Percentiles rank a stretch among this genome's conserved stretches.
phyloP scores from a whole-genome alignment of 768 basidiomycete genomes.

The Calocybe cyanea region DNA sequence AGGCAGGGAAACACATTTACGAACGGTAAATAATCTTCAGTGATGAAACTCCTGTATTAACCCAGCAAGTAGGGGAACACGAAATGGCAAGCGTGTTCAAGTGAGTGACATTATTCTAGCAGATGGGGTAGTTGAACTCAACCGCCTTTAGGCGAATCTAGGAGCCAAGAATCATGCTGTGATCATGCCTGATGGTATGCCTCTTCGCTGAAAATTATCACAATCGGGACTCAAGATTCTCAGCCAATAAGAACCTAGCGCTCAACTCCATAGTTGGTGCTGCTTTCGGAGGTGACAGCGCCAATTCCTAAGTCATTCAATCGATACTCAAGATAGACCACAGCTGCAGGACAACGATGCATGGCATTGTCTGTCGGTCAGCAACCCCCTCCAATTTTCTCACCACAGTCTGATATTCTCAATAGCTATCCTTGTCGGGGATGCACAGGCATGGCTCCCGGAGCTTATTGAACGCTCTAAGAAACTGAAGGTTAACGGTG shows the following conservation, averaged over 20 bases:
- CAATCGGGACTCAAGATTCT: background rate
- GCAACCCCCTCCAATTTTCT: conserved; percentile 17
- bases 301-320: conserved; percentile 4
- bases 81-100: conserved; percentile 87
- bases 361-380: conserved; percentile 93
- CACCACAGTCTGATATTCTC: conserved; percentile 2
- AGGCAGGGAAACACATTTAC: conserved; percentile 92
- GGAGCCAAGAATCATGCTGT: conserved; percentile 98
- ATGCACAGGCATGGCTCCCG: conserved; percentile 75
- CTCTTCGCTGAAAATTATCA: background rate
- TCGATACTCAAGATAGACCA: conserved; percentile 11
- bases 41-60: conserved; percentile 1
- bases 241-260: conserved; percentile 89
- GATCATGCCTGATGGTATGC: conserved; percentile 87
- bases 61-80: conserved; percentile 55
- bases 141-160: conserved; percentile 47
- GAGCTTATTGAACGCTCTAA: conserved; percentile 81
- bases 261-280: conserved; percentile 92
- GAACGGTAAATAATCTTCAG: conserved; percentile 48
- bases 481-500: conserved; percentile 79
- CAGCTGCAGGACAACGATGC: conserved; percentile 94
- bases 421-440: conserved; percentile 78
- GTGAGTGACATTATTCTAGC: conserved; percentile 25
- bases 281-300: conserved; percentile 75
- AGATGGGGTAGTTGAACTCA: background rate